Evolutionary conservation across 345 rosid genomes (phyloP), one percentile per base, ranked within the genome.

Genomic region (Gossypium arboreum): DNA sequence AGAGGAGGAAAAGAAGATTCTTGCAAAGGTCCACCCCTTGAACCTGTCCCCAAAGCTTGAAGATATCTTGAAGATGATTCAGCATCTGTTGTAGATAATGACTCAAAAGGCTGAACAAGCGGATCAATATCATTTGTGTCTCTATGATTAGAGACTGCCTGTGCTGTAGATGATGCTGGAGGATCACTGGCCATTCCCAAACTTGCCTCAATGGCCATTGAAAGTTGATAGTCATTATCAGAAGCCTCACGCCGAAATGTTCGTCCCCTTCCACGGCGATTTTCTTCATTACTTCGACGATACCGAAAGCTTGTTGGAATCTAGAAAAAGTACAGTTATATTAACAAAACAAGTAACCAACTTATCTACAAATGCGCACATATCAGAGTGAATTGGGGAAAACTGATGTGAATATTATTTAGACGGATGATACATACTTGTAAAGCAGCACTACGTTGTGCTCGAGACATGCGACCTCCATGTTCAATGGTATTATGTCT

Each of bases 1-100:
- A 94, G 98, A 39, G 99, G 98, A 83, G 99, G 99, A 83, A 94
- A 94, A 41, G 94, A 88, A 74, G 96, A 88, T 79, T 89, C 92
- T 83, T 76, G 85, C 76, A 93, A 81, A 77, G 91, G 85, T 76
- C 81, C 81, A 56, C 20, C 84, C 77, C 84, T 80, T 63, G 89
- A 88, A 75, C 80, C 79, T 39, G 79, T 86, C 51, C 98, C 92
- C 82, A 93, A 79, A 52, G 98, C 99, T 78, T 91, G 91, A 77
- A 81, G 98, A 70, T 93, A 95, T 69, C 97, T 91, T 39, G 94
- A 81, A 73, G 92, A 73, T 52, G 76, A 45, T 76, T 88, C 95
- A 17, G 85, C 66, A 79, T 88, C 94, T 47, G 86, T 64, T 44
- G 84, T 61, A 43, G 79, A 70, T 68, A 88, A 80, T 61, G 85